Evolutionary conservation across 306 rosid genomes (phyloP), one percentile per base, ranked within the genome.

Genomic region (Prunus salicina): DNA sequence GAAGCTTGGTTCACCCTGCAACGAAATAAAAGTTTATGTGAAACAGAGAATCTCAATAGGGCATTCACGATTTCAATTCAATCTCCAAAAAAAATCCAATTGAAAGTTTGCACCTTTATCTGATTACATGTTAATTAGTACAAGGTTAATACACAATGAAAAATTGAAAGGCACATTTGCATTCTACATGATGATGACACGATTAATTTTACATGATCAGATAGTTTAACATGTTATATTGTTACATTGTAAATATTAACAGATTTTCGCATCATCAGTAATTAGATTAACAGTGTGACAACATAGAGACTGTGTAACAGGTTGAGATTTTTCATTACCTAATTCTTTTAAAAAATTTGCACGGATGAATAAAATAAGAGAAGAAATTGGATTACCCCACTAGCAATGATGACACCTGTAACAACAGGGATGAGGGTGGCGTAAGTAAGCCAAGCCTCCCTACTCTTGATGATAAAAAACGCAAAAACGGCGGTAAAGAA

Each of bases 1-100:
- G 74, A 80, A 79, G 67, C 80, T 80, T 22, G 83, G 83, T 69
- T 80, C 80, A 22, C 76, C 76, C 80, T 80, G 19, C 30, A 74
- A 16, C 63, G 55, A 68, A 20, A 47, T 18, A 56, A 22, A 49
- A 69, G 52, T 12, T 3, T 10, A 52, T 34, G 4, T 72, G 25
- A 38, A 14, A 38, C 32, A 22, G 66, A 34, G 22, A 22, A 56
- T 4, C 7, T 18, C 76, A 47, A 47, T 2, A 16, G 24, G 16
- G 38, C 46, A 16, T 32, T 27, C 56, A 69, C 22, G 8, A 52
- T 47, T 47, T 47, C 52, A 47, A 47, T 30, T 47, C 52, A 47
- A 47, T 30, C 46, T 30, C 24, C 46, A 30, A 63, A 63, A 14
- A 30, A 30, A 15, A 28, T 63, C 12, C 3, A 16, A 18, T 63